Base-by-base conservation (phyloP, 2,329 filamentous ascomycete species). In the Cercospora beticola region DNA sequence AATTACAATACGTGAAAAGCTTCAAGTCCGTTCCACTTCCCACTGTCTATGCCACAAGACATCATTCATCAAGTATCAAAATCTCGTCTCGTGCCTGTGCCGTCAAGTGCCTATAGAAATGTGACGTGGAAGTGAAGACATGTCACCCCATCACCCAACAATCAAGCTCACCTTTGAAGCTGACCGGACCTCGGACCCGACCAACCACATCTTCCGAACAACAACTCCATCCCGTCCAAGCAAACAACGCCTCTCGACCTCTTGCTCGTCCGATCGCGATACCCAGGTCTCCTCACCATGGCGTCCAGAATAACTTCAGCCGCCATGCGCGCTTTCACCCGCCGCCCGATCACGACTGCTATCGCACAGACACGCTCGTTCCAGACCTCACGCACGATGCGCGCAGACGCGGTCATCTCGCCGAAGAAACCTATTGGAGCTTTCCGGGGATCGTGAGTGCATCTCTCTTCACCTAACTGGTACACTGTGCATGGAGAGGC, bases 391-490 rank as follows among this genome's bases (percentile, higher is more conserved):
- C 61, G 68, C 28, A 66, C 60, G 52, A 31, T 67, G 58, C 62
- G 67, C 58, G 68, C 68, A 33, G 72, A 73, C 74, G 65, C 66
- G 31, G 71, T 74, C 10, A 62, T 86, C 65, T 84, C 88, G 30
- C 82, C 84, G n/a, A 85, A 83, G 78, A 91, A 87, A 79, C 89
- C 90, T 7, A 86, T 91, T 63, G 89, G 89, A 66, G 89, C 89
- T 74, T 92, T 92, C 78, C 82, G 90, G 77, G 89, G 89, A 83
- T 89, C 89, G 90, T 92, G 80, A 84, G 88, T 84, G 65, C 33
- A 36, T 16, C 12, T 30, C 28, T 30, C 28, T 30, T 30, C 28
- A 30, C 7, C 7, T 6, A 5, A 30, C 4, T 30, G 28, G 4
- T 30, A 40, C 33, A 16, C 1, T 16, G 14, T 40, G 33, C 14